Evolutionary conservation across 2,329 filamentous ascomycete species (phyloP), one percentile per base, ranked within the genome.

Genomic region (Aspergillus sp.): DNA sequence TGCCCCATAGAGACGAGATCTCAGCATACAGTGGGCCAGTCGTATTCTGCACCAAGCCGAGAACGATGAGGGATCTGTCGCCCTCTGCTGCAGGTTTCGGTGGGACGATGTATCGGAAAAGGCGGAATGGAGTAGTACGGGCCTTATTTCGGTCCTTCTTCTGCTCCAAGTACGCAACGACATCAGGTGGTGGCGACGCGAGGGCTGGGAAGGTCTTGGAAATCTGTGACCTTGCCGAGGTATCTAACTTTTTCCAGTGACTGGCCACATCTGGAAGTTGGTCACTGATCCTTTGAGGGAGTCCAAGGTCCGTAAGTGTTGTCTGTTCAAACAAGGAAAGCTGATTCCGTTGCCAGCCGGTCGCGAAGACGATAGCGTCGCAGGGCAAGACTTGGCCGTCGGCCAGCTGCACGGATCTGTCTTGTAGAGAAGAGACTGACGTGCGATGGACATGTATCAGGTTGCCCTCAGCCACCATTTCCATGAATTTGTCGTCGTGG

Each of bases 141-240:
- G 11, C 52, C 7, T 31, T 46, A 19, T 19, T 19, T 19, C 19
- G 19, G 19, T 19, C 19, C 19, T 2, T 19, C 19, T 19, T 19
- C 19, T 19, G 19, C 19, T 19, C 19, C 19, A 19, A 19, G 23
- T 56, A 56, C 4, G 47, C 46, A 13, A 46, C 23, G 25, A 55
- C 51, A 3, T 7, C 15, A 7, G 6, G 13, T 6, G 60, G 61
- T 6, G 25, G 61, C 17, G 49, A 15, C 15, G 51, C 34, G 11
- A 63, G 48, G 31, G 47, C 52, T 41, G 61, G 57, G 43, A 63
- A 63, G 8, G 31, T 46, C 13, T 8, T 23, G 4, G 60, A 22
- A 19, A 63, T 63, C 17, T 47, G 41, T 28, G 56, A 19, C 23
- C 59, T 56, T 15, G 60, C 56, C 2, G 25, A 15, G 4, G 13